A percentile compares a stretch with the other conserved stretches of the same genome.
These are phyloP conservation scores for Acanthamoeba pearcei DNA, from an alignment of 208 protist species.

Conservation along the genomic window DNA sequence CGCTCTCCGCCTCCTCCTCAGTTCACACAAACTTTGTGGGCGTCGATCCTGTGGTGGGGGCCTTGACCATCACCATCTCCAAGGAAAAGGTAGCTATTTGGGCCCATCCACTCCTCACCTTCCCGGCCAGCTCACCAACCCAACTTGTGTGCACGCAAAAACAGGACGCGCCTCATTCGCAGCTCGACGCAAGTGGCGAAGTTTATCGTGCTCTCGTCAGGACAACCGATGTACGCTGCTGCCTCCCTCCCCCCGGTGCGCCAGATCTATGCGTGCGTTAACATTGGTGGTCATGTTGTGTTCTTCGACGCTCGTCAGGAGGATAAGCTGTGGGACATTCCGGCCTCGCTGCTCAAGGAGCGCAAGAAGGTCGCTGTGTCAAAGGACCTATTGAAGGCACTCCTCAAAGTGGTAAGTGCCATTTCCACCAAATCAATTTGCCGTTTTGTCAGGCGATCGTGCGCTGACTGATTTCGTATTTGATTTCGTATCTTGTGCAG, in stretches of 20 bases:
- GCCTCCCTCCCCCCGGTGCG: no score
- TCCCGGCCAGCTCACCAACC: neutral
- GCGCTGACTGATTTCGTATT: neutral
- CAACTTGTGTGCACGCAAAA: no score
- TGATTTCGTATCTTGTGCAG: neutral
- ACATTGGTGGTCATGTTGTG: neutral
- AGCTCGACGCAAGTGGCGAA: neutral
- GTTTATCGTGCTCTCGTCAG: slow-evolving; percentile 2
- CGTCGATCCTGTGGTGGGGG: neutral
- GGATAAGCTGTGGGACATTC: slow-evolving; percentile 12
- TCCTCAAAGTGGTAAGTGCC: slow-evolving; percentile 10
- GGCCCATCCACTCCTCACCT: no score
- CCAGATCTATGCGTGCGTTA: neutral
- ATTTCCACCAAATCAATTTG: neutral
- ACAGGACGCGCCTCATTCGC: neutral
- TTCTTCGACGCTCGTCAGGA: neutral
- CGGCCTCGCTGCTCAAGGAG: slow-evolving; percentile 17
- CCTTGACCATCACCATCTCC: slow-evolving; percentile 34
- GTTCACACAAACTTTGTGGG: slow-evolving; percentile 62
- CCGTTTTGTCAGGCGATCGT: neutral
- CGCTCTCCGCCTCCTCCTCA: neutral
- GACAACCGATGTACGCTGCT: neutral
- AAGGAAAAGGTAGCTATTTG: neutral
- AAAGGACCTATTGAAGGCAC: slow-evolving; percentile 17
- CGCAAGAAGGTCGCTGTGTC: neutral